Conservation (phyloP, 192 early-diverging fungal genomes). For the Coemansia sp. region DNA sequence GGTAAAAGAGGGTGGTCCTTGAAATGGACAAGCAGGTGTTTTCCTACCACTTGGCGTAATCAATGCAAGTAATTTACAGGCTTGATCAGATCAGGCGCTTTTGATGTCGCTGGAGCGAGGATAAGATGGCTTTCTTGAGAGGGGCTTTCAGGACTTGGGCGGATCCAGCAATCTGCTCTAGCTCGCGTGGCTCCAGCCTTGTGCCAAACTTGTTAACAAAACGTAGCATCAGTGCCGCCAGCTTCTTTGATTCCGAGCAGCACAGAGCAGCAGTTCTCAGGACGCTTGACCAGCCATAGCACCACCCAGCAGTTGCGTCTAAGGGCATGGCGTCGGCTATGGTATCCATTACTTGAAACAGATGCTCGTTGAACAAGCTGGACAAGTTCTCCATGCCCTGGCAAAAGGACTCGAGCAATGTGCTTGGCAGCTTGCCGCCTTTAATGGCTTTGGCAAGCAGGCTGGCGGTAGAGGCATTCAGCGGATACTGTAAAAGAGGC, state of each 20-base stretch:
- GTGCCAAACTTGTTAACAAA: constrained; percentile 44
- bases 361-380: constrained; percentile 3
- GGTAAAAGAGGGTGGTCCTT: no score
- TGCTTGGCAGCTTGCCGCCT: constrained; percentile 10
- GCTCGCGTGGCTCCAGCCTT: constrained; percentile 6
- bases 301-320: constrained; percentile 7
- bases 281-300: constrained; percentile 19
- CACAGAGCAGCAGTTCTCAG: constrained; percentile 12
- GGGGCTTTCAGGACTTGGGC: constrained; percentile 24
- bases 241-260: constrained; percentile 24
- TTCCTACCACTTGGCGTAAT: not conserved
- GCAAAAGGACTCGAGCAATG: constrained; percentile 13
- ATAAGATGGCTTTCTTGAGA: constrained; percentile 30
- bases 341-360: constrained; percentile 33
- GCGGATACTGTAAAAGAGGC: no score
- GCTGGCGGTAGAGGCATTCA: constrained; percentile 1
- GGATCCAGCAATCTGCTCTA: constrained; percentile 20
- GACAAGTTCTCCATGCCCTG: constrained; percentile 6
- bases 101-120: constrained; percentile 14
- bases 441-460: constrained; percentile 35
- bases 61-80: not conserved
- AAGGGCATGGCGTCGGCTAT: constrained; percentile 17
- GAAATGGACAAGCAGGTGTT: not conserved
- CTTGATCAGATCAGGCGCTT: not conserved
- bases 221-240: constrained; percentile 33